Evolutionary conservation across 805 yeast species (phyloP), one percentile per base, ranked within the genome.

Genomic region (Debaryomyces maramus): DNA sequence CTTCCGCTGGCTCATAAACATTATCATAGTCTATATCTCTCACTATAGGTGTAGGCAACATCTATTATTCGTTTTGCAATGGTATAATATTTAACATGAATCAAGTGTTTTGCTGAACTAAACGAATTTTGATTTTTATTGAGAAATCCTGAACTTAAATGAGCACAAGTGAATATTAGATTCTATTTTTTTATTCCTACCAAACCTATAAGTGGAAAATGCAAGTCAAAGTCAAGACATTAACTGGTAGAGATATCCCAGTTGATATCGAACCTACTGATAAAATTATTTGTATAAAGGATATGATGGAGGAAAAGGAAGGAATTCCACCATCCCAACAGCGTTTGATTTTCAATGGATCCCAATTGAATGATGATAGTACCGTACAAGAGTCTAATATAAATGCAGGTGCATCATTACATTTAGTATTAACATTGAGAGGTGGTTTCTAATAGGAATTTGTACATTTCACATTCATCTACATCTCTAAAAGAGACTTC

Each of bases 311-410:
- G 61, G 97, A 91, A 57, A 88, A 88, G 54, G 98, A 91, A 61
- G 99, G 98, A 2, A 91, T 91, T 40, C 97, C 98, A 2, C 97
- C 98, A 8, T 81, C 86, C 21, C 99, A 91, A 66, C 99, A 93
- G 65, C 79, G 96, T 51, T 79, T 91, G 49, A 83, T 91, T 53
- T 88, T 78, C 65, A 82, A 85, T 40, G 99, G 99, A 15, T 86
- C 88, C 51, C 97, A 91, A 68, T 77, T 91, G 84, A 84, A 85
- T 51, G 98, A 91, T 58, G 86, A 84, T 16, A 73, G 79, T 53
- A 78, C 93, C 1, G 80, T 88, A 5, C 78, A 72, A 34, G 78
- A 75, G 39, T 83, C 86, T 45, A 86, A 87, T n/a, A 75, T 91
- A 28, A 80, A 72, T 39, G 85, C 95, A 1, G 98, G 97, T 9